Percentiles rank a stretch among this genome's conserved stretches.
Evolutionary conservation across 768 basidiomycete species (phyloP).

Genomic region (Agaricus bisporus): DNA sequence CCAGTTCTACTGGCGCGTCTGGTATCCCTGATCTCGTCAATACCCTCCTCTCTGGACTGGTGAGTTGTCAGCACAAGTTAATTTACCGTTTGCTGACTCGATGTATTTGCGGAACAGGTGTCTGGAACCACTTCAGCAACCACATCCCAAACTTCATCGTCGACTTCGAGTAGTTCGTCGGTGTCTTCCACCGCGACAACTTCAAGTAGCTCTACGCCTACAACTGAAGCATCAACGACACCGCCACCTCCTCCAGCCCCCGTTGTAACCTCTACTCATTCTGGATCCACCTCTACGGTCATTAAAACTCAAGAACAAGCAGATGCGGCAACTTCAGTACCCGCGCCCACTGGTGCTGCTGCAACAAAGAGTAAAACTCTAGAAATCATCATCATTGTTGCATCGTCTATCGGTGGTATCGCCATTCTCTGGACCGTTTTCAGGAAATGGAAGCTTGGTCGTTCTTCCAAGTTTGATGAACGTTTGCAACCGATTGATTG

Average conservation of each 20-base stretch:
- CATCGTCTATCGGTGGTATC: slow-evolving; percentile 58
- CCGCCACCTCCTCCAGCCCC: slow-evolving; percentile 13
- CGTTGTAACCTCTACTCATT: slow-evolving; percentile 16
- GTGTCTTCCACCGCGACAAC: slow-evolving; percentile 8
- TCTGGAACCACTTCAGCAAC: neutral
- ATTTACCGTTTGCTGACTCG: neutral
- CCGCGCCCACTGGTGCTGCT: slow-evolving; percentile 22
- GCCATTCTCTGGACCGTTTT: slow-evolving; percentile 83
- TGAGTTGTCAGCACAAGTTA: neutral
- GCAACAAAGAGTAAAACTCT: slow-evolving; percentile 35
- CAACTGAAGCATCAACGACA: slow-evolving; percentile 9
- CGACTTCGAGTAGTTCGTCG: slow-evolving; percentile 8
- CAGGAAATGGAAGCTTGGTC: slow-evolving; percentile 87
- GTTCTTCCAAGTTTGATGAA: slow-evolving; percentile 74
- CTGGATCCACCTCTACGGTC: slow-evolving; percentile 16
- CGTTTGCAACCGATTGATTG: slow-evolving; percentile 87
- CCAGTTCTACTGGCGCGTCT: neutral
- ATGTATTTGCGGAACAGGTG: neutral
- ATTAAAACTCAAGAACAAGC: slow-evolving; percentile 23
- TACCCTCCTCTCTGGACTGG: neutral
- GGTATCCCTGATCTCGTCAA: neutral
- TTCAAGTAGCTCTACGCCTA: slow-evolving; percentile 10
- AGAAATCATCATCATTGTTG: slow-evolving; percentile 67
- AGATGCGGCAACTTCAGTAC: slow-evolving; percentile 21
- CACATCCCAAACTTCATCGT: slow-evolving; percentile 13